Evolutionary conservation across 805 yeast genomes (phyloP).

Genomic region (Kuraishia ogatae): DNA sequence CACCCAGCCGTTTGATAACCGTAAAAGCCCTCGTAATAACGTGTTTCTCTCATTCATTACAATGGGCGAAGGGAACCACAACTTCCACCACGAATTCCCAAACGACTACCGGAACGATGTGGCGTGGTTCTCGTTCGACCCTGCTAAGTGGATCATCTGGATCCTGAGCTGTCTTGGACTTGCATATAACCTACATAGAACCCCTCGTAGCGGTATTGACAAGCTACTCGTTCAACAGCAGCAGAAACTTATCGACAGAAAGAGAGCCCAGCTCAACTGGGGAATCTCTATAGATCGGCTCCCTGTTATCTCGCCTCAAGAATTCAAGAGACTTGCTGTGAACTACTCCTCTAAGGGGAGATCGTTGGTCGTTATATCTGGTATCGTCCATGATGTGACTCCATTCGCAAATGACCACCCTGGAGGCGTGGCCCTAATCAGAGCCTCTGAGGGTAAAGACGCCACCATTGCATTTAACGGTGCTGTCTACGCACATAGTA

Average conservation of each 20-base stretch:
- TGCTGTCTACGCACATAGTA: slow-evolving; percentile 78
- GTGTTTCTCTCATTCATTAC: slow-evolving; percentile 74
- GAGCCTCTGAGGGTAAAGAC: slow-evolving; percentile 70
- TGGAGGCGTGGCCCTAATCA: slow-evolving; percentile 70
- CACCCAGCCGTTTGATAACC: slow-evolving; percentile 77
- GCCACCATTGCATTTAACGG: slow-evolving; percentile 82
- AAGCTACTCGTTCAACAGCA: slow-evolving; percentile 79
- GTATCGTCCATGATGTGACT: slow-evolving; percentile 73
- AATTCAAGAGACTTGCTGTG: slow-evolving; percentile 3
- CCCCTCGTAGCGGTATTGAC: slow-evolving; percentile 73
- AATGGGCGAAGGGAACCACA: slow-evolving; percentile 85
- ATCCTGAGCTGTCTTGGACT: slow-evolving; percentile 54
- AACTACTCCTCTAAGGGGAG: slow-evolving; percentile 16
- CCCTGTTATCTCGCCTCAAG: slow-evolving; percentile 48
- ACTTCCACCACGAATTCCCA: slow-evolving; percentile 88
- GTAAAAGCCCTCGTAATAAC: slow-evolving; percentile 83
- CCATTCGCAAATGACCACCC: slow-evolving; percentile 69
- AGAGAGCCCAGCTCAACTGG: slow-evolving; percentile 61
- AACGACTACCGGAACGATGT: slow-evolving; percentile 82
- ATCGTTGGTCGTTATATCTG: slow-evolving; percentile 64
- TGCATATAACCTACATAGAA: slow-evolving; percentile 65
- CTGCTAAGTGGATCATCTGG: slow-evolving; percentile 62
- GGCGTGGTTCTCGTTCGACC: slow-evolving; percentile 84
- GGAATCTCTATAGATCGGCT: slow-evolving; percentile 85
- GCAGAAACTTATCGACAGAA: slow-evolving; percentile 66